Conservation (phyloP, 2,329 filamentous ascomycete species). For the Ascochyta fabae region DNA sequence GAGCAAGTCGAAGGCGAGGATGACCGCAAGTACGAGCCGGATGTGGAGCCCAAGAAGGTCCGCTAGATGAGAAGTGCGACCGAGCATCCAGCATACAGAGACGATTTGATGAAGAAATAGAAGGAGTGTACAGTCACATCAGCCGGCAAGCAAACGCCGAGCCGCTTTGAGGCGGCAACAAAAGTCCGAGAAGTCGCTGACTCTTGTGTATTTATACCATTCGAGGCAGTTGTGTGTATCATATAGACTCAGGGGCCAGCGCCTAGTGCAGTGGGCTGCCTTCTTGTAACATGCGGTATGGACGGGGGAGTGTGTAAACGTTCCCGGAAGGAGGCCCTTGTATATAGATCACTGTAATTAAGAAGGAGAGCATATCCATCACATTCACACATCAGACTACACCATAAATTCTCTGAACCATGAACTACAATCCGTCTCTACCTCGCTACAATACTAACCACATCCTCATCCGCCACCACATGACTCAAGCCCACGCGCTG, state of each 20-base stretch:
- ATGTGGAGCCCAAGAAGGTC: conserved; percentile 50
- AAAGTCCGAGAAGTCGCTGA: background rate
- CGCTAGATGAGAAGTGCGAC: conserved; percentile 22
- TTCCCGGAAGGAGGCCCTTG: too few relatives aligned
- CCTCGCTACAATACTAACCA: conserved; percentile 66
- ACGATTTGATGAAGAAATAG: background rate
- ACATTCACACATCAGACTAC: too few relatives aligned
- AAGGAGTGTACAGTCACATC: background rate
- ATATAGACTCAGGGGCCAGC: background rate
- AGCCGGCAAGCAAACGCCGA: background rate
- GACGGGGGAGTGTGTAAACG: background rate
- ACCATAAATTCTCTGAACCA: background rate
- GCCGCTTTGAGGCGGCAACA: background rate
- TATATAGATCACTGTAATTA: too few relatives aligned
- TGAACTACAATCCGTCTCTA: conserved; percentile 10
- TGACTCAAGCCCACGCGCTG: conserved; percentile 90
- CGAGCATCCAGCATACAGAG: background rate
- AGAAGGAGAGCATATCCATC: too few relatives aligned
- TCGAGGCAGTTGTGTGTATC: background rate
- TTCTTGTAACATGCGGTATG: background rate
- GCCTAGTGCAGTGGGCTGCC: background rate
- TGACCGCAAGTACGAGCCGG: conserved; percentile 52
- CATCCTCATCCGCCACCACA: conserved; percentile 73
- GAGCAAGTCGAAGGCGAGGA: conserved; percentile 71
- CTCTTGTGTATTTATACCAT: background rate